Base-by-base conservation (phyloP, 257 asterid species). In the Fraxinus cuspidata region DNA sequence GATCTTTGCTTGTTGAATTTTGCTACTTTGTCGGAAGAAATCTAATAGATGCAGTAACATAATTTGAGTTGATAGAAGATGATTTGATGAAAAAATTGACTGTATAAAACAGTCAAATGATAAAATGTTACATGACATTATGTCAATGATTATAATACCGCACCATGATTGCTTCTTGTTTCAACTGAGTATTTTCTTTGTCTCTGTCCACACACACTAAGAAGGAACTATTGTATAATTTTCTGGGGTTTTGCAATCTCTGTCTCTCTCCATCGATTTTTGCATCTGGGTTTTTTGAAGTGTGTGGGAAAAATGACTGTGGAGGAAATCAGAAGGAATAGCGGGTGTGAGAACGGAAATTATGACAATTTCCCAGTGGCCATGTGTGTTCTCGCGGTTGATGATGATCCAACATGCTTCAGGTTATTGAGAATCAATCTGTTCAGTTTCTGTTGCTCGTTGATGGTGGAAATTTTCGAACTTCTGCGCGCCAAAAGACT, bases 311-410 rank as follows among this genome's bases (percentile, higher is more conserved):
- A 85, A 75, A 89, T 91, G 98, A 90, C 87, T 83, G 90, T 88
- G 80, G 94, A 87, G 73, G 94, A 87, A 81, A 76, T 82, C 60
- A 84, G 84, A 71, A 74, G 80, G 38, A 78, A 73, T 73, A 64
- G 71, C n/a, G 71, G 76, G 79, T 83, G 81, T 73, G 88, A 77
- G 49, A 71, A 73, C 70, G 90, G 80, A 8, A 77, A 87, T 67
- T 77, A 75, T 70, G 91, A 85, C 47, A 70, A 78, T 77, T 93
- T 93, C 32, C 96, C 97, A 0, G 89, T 87, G 79, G 96, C 96
- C 71, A 79, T 92, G 86, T 91, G 97, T 67, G 93, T 93, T 86
- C 98, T 93, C 82, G 96, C 98, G 12, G 96, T 93, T 73, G 98
- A 93, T 80, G 98, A 93, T 82, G 87, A 93, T 81, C 90, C 88